Evolutionary conservation across 108 stramenopile genomes (phyloP).

Genomic region (Cyclotella sp.): DNA sequence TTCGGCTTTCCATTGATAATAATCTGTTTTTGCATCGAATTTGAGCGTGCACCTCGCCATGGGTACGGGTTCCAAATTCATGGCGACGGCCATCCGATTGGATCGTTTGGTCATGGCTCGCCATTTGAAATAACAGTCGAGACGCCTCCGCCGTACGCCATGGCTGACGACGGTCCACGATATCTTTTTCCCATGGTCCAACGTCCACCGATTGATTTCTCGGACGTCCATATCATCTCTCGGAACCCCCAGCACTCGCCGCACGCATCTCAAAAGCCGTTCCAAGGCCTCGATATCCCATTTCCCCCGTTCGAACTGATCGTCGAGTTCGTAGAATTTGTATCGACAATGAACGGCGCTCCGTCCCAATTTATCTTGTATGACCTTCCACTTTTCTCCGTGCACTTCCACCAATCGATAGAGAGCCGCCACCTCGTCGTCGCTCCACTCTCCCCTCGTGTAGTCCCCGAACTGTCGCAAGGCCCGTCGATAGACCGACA

Average conservation of each 20-base stretch:
- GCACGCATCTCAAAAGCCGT: conserved; percentile 55
- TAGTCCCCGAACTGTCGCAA: conserved; percentile 77
- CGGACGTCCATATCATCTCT: conserved; percentile 57
- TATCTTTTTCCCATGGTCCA: conserved; percentile 47
- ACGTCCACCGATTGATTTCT: conserved; percentile 54
- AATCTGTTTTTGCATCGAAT: conserved; percentile 38
- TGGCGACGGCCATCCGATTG: neutral
- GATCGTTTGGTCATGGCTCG: conserved; percentile 19
- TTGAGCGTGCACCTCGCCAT: conserved; percentile 23
- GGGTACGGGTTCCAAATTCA: conserved; percentile 36
- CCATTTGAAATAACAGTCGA: conserved; percentile 42
- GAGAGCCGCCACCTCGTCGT: conserved; percentile 61
- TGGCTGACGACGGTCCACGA: conserved; percentile 68
- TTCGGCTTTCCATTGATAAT: conserved; percentile 36
- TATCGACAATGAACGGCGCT: conserved; percentile 72
- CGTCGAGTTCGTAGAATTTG: conserved; percentile 71
- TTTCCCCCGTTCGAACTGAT: conserved; percentile 68
- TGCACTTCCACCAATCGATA: conserved; percentile 55
- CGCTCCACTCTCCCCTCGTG: conserved; percentile 76
- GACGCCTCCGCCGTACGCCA: conserved; percentile 20
- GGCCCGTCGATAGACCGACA: conserved; percentile 82
- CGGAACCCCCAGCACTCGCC: conserved; percentile 54
- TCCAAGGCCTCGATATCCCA: conserved; percentile 77
- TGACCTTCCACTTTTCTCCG: conserved; percentile 77
- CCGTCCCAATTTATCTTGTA: conserved; percentile 75